Base-by-base conservation (phyloP, 2,329 filamentous ascomycete genomes). In the Claviceps sorghi region DNA sequence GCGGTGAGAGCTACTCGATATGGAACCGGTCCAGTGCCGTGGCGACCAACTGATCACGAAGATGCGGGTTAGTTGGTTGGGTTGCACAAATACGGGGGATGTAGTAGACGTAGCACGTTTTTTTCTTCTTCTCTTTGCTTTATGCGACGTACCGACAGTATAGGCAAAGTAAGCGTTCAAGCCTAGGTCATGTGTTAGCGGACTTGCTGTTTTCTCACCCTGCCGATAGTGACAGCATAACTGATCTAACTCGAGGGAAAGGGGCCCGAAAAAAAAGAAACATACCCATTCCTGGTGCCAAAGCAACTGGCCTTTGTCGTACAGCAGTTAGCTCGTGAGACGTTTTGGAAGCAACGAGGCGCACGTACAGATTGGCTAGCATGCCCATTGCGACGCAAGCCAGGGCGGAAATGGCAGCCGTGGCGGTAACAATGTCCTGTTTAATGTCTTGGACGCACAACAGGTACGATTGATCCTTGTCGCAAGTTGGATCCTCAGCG, bases 111-210 rank as follows among this genome's bases (percentile, higher is more conserved):
- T 21, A 63, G 68, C 26, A 22, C 21, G 30, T 40, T 34, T 26
- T 26, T 26, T 5, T 5, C 26, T n/a, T n/a, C n/a, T n/a, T 5
- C 26, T 17, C 22, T 50, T 30, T 29, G 41, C 41, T 19, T 36
- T 26, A 13, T 48, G 26, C 43, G 29, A 56, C 62, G 58, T 55
- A 65, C 64, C 65, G 34, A 71, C 69, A 17, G 80, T 85, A 64
- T 86, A 94, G 29, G 88, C 78, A 63, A 94, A 94, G 66, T 94
- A 94, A 19, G 88, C 88, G 62, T 95, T 95, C 52, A 94, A 67
- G 29, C 88, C 64, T 66, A 22, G 9, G 10, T 45, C 10, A 21
- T 29, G n/a, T 21, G 42, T 55, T 43, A 55, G 52, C 46, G 26
- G 21, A 13, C 21, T 38, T 46, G 21, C 30, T 19, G 15, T 32